phyloP scores from a whole-genome alignment of 2,329 filamentous ascomycete species.

The Cladosporium velox region DNA sequence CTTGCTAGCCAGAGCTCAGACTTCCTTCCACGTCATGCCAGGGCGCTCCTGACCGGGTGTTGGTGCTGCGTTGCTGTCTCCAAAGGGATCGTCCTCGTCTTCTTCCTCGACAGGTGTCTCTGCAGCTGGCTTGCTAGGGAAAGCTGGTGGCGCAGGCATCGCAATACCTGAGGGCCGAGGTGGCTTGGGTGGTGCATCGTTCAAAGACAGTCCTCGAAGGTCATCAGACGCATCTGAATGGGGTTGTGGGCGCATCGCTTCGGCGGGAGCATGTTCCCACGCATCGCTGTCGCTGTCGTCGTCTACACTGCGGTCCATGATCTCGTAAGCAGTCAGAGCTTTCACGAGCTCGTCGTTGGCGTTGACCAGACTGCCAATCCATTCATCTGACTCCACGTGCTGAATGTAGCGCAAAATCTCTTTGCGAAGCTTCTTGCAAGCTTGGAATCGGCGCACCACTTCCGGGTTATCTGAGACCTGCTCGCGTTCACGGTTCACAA shows the following conservation, averaged over 20 bases:
- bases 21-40: conserved; percentile 40
- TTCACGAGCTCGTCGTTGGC: conserved; percentile 96
- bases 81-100: conserved; percentile 87
- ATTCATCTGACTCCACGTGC: conserved; percentile 85
- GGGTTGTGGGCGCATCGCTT: conserved; percentile 16
- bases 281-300: conserved; percentile 66
- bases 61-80: conserved; percentile 73
- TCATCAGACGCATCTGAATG: conserved; percentile 40
- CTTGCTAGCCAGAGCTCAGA: conserved; percentile 15
- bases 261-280: conserved; percentile 46
- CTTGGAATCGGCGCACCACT: conserved; percentile 76
- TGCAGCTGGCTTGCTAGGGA: conserved; percentile 51
- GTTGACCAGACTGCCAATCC: conserved; percentile 84
- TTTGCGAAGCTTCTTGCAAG: conserved; percentile 79
- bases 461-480: conserved; percentile 81
- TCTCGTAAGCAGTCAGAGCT: conserved; percentile 90
- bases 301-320: conserved; percentile 83
- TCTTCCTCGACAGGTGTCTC: conserved; percentile 57
- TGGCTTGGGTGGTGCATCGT: conserved; percentile 51
- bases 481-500: conserved; percentile 85
- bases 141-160: conserved; percentile 39
- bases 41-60: conserved; percentile 51
- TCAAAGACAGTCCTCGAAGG: conserved; percentile 49
- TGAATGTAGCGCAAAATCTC: conserved; percentile 92
- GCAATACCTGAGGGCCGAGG: conserved; percentile 48